Percentiles rank a stretch among this genome's conserved stretches.
Evolutionary conservation across 2,329 filamentous ascomycete species (phyloP).

Genomic region (Colletotrichum sp.): DNA sequence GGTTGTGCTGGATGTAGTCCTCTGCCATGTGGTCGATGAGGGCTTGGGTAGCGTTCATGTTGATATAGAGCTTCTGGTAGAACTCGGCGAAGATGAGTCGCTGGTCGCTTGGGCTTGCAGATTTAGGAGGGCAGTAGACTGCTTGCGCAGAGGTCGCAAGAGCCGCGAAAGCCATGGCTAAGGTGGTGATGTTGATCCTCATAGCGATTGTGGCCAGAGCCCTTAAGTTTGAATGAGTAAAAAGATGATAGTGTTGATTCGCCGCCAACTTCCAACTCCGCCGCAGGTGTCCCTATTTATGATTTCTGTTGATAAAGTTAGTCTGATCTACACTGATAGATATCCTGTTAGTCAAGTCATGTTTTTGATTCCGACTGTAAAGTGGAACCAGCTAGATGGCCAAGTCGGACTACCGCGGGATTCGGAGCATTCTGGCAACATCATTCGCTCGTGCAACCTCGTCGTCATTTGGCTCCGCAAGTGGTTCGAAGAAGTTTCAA

Average conservation of each 20-base stretch:
- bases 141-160: background rate
- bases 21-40: background rate
- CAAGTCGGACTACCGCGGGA: background rate
- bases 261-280: background rate
- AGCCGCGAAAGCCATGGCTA: background rate
- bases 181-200: background rate
- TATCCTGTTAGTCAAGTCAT: background rate
- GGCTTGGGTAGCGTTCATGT: background rate
- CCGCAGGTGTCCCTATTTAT: background rate
- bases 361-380: background rate
- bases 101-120: background rate
- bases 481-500: background rate
- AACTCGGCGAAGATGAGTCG: background rate
- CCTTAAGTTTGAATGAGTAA: background rate
- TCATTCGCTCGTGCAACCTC: background rate
- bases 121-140: background rate
- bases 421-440: background rate
- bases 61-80: background rate
- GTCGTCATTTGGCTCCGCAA: background rate
- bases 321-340: background rate
- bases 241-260: background rate
- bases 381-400: background rate
- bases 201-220: background rate
- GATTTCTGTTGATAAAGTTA: background rate
- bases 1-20: constrained; percentile 10